phyloP scores from a whole-genome alignment of 139 green algal species.

The Yamagishiella unicocca region DNA sequence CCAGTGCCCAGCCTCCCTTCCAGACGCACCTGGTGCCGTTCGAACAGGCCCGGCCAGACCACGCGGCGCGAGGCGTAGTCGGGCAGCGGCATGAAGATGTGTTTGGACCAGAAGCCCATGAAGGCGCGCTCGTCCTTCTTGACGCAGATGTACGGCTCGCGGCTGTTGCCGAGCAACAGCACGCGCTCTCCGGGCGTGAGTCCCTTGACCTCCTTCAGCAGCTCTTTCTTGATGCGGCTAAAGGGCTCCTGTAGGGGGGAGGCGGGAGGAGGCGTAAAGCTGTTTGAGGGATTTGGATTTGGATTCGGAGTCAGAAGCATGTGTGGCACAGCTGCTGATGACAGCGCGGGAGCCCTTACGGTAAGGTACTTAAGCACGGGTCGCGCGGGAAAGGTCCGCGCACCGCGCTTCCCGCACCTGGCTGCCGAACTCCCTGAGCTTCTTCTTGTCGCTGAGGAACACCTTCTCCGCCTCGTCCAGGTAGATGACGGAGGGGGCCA shows the following conservation, averaged over 20 bases:
- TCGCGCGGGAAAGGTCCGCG: too few species aligned
- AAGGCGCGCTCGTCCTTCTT: conserved; percentile 88
- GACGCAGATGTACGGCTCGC: conserved; percentile 76
- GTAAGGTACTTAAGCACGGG: too few species aligned
- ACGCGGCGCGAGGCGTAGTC: conserved; percentile 84
- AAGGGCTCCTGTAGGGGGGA: conserved; percentile 71
- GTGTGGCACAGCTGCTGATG: too few species aligned
- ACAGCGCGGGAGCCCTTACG: too few species aligned
- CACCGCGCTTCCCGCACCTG: conserved; percentile 57
- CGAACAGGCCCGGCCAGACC: conserved; percentile 76
- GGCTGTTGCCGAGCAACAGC: conserved; percentile 82
- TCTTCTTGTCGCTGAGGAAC: conserved; percentile 92
- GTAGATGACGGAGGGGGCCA: conserved; percentile 91
- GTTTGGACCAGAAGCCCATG: conserved; percentile 84
- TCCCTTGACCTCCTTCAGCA: conserved; percentile 83
- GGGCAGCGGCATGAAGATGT: conserved; percentile 84
- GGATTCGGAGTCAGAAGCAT: too few species aligned
- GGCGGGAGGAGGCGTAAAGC: neutral
- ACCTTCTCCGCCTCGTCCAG: conserved; percentile 94
- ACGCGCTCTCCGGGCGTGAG: conserved; percentile 73
- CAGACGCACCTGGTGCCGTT: conserved; percentile 61
- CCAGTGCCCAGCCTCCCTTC: too few species aligned
- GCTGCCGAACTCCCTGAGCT: conserved; percentile 77
- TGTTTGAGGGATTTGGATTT: too few species aligned
- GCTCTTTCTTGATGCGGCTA: conserved; percentile 91